Evolutionary conservation across 371 early-diverging fungal species (phyloP).

Genomic region (Rhizopus stolonifer): DNA sequence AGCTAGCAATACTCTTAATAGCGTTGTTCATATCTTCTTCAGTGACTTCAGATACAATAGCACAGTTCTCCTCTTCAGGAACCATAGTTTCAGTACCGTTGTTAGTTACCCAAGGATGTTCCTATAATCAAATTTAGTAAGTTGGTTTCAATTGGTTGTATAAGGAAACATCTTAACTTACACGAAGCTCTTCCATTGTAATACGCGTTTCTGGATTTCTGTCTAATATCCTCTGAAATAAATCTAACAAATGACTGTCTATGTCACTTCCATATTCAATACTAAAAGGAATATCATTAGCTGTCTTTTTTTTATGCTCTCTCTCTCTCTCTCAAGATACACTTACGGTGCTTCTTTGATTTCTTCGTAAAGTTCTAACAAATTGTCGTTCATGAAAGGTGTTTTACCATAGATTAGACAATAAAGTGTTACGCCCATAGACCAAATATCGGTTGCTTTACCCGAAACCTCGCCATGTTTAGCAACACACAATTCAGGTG

Average conservation of each 20-base stretch:
- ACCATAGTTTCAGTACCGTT: slow-evolving; percentile 64
- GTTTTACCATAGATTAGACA: slow-evolving; percentile 85
- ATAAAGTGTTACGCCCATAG: slow-evolving; percentile 97
- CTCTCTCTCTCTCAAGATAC: too few relatives aligned
- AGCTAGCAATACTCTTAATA: slow-evolving; percentile 65
- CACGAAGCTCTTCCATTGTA: slow-evolving; percentile 73
- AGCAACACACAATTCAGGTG: slow-evolving; percentile 36
- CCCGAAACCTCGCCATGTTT: slow-evolving; percentile 64
- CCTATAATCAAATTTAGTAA: slow-evolving; percentile 30
- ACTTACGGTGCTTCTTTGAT: slow-evolving; percentile 61
- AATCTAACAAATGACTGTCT: slow-evolving; percentile 48
- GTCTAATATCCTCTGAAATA: slow-evolving; percentile 74
- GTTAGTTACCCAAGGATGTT: slow-evolving; percentile 87
- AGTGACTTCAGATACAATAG: slow-evolving; percentile 74
- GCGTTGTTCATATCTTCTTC: slow-evolving; percentile 82
- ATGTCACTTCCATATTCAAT: slow-evolving; percentile 7
- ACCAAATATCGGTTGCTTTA: slow-evolving; percentile 96
- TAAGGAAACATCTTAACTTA: slow-evolving; percentile 22
- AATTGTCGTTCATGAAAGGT: slow-evolving; percentile 81
- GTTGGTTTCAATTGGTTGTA: too few relatives aligned
- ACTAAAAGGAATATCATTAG: background rate
- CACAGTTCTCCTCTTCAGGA: slow-evolving; percentile 75
- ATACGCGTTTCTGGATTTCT: slow-evolving; percentile 81
- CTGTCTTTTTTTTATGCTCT: background rate
- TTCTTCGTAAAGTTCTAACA: slow-evolving; percentile 75